Conservation (phyloP, 352 stramenopile genomes). For the Globisporangium ultimum region DNA sequence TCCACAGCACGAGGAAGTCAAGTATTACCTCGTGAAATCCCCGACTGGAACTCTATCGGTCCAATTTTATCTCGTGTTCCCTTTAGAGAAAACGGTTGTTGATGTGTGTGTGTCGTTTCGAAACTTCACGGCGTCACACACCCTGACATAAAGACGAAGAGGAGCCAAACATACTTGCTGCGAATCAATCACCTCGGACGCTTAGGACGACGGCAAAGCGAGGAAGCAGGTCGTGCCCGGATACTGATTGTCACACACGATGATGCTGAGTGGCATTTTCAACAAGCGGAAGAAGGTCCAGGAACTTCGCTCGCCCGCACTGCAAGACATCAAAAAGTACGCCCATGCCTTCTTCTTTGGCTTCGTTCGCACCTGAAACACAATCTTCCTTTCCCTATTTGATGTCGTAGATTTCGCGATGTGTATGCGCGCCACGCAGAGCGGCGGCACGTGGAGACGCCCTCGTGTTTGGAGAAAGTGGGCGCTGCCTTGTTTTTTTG, state of each 20-base stretch:
- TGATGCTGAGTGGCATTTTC: constrained; percentile 74
- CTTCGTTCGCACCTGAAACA: background rate
- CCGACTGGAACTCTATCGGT: too few relatives aligned
- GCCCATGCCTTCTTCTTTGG: background rate
- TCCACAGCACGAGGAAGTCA: too few relatives aligned
- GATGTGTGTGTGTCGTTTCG: constrained; percentile 19
- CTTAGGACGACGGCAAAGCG: background rate
- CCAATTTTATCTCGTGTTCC: background rate
- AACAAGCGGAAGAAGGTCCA: constrained; percentile 79
- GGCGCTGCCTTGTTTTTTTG: background rate
- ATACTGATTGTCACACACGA: background rate
- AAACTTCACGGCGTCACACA: constrained; percentile 16
- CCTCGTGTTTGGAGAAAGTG: constrained; percentile 71
- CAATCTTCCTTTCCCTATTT: background rate
- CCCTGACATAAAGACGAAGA: background rate
- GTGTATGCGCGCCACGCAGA: constrained; percentile 62
- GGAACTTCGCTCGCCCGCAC: constrained; percentile 63
- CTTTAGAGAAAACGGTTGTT: background rate
- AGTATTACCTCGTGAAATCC: too few relatives aligned
- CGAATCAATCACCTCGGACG: background rate
- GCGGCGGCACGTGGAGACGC: constrained; percentile 49
- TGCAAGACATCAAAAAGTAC: constrained; percentile 77
- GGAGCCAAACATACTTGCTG: background rate
- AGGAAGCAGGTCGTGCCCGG: background rate
- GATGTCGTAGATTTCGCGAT: constrained; percentile 54